These are phyloP conservation scores for Phoma sp. DNA, from an alignment of 2,329 filamentous ascomycete genomes.

Conservation along the genomic window DNA sequence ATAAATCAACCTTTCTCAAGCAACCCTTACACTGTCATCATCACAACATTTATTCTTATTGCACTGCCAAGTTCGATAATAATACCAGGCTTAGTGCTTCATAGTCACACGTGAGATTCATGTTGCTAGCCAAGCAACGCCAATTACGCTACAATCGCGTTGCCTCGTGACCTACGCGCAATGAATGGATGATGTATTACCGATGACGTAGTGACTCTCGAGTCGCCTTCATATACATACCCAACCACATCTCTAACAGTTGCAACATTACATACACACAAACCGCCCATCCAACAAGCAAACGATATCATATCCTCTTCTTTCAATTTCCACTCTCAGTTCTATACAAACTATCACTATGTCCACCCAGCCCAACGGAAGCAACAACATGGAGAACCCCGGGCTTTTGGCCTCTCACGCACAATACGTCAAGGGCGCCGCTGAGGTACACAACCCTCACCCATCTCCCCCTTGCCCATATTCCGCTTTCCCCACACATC, in stretches of 20 bases:
- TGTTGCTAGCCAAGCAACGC: neutral
- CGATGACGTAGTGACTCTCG: conserved; percentile 9
- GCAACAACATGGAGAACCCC: conserved; percentile 52
- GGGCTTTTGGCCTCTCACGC: conserved; percentile 68
- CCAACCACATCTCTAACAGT: neutral
- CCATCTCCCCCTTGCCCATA: neutral
- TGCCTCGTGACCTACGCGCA: conserved; percentile 4
- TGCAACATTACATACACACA: neutral
- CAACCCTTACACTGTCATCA: too few relatives aligned
- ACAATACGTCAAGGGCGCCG: conserved; percentile 72
- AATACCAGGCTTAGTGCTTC: too few relatives aligned
- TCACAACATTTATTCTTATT: too few relatives aligned
- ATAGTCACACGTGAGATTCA: too few relatives aligned
- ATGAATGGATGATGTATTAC: conserved; percentile 5
- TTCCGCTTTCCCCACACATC: neutral
- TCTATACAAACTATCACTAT: conserved; percentile 17
- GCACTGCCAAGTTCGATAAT: too few relatives aligned
- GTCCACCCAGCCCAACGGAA: conserved; percentile 24
- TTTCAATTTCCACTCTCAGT: neutral
- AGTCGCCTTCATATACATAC: conserved; percentile 11
- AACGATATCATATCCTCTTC: neutral
- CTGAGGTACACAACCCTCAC: conserved; percentile 58
- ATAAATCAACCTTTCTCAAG: too few relatives aligned
- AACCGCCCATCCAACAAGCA: neutral
- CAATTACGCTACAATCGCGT: neutral